Conservation (phyloP, 2,329 filamentous ascomycete genomes). For the Westerdykella sp. region DNA sequence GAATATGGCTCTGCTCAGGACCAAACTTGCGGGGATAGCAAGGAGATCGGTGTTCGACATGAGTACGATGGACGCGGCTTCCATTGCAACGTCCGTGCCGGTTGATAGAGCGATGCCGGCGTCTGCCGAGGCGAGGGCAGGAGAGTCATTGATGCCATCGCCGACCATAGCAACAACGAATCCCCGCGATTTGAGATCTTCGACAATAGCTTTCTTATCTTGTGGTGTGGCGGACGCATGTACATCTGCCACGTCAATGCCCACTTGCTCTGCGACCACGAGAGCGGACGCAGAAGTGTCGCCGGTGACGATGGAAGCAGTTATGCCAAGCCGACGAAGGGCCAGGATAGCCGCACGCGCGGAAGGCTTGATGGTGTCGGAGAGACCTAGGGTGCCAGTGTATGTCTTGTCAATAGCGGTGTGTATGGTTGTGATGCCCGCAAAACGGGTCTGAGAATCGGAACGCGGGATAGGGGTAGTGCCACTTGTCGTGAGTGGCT, state of each 20-base stretch:
- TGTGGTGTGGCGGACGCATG: slow-evolving; percentile 83
- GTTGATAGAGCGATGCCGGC: slow-evolving; percentile 89
- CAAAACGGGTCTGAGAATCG: slow-evolving; percentile 33
- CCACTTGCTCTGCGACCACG: slow-evolving; percentile 74
- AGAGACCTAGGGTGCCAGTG: slow-evolving; percentile 73
- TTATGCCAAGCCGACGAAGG: slow-evolving; percentile 76
- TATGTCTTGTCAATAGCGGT: slow-evolving; percentile 79
- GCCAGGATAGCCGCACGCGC: slow-evolving; percentile 75
- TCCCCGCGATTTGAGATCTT: slow-evolving; percentile 64
- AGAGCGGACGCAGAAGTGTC: slow-evolving; percentile 81
- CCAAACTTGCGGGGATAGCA: slow-evolving; percentile 80
- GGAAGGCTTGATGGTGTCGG: slow-evolving; percentile 85
- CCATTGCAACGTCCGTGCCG: slow-evolving; percentile 95
- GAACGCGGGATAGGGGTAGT: slow-evolving; percentile 18
- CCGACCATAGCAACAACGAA: slow-evolving; percentile 88
- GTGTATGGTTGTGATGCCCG: slow-evolving; percentile 86
- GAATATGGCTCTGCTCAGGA: slow-evolving; percentile 81
- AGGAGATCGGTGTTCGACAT: slow-evolving; percentile 91
- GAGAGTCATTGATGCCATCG: slow-evolving; percentile 97
- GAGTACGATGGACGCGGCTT: slow-evolving; percentile 90
- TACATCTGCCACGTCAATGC: slow-evolving; percentile 69
- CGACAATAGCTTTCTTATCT: slow-evolving; percentile 83
- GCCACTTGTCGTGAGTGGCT: slow-evolving; percentile 39
- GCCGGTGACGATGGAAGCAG: slow-evolving; percentile 86
- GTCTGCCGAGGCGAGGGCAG: slow-evolving; percentile 84